These are phyloP conservation scores for Aspergillus bertholletiae DNA, from an alignment of 495 filamentous ascomycete genomes.

Conservation along the genomic window DNA sequence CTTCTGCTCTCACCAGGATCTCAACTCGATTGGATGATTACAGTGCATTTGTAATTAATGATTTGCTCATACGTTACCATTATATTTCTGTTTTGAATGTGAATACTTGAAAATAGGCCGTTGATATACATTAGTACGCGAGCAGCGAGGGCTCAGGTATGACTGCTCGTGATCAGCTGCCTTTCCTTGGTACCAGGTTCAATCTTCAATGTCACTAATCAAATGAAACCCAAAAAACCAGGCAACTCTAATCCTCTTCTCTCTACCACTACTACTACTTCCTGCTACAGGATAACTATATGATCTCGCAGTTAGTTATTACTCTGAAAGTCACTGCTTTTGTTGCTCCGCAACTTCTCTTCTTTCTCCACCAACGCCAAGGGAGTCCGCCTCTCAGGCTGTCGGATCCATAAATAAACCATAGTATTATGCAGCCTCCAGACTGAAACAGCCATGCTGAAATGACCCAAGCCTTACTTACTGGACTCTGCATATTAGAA, in stretches of 20 bases:
- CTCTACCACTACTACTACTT: too few species aligned
- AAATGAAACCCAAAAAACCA: too few species aligned
- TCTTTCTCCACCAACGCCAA: not conserved
- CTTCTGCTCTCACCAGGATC: too few species aligned
- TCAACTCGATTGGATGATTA: not conserved
- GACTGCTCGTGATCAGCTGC: too few species aligned
- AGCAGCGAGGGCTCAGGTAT: too few species aligned
- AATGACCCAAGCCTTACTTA: not conserved
- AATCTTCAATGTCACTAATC: too few species aligned
- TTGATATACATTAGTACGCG: too few species aligned
- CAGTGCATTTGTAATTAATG: not conserved
- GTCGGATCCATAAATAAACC: not conserved
- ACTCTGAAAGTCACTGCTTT: not conserved
- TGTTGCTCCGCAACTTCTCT: not conserved
- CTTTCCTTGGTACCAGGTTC: too few species aligned
- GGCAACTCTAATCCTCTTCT: too few species aligned
- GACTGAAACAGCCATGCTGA: not conserved
- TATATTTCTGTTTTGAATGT: not conserved
- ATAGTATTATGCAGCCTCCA: too few species aligned
- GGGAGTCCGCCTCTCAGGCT: not conserved
- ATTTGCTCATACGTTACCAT: not conserved
- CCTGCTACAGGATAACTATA: too few species aligned
- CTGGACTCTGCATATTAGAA: too few species aligned
- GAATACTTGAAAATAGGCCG: not conserved
- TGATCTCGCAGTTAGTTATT: not conserved